These are phyloP conservation scores for Pyrenochaeta sp. DNA, from an alignment of 2,329 filamentous ascomycete genomes.

Conservation along the genomic window DNA sequence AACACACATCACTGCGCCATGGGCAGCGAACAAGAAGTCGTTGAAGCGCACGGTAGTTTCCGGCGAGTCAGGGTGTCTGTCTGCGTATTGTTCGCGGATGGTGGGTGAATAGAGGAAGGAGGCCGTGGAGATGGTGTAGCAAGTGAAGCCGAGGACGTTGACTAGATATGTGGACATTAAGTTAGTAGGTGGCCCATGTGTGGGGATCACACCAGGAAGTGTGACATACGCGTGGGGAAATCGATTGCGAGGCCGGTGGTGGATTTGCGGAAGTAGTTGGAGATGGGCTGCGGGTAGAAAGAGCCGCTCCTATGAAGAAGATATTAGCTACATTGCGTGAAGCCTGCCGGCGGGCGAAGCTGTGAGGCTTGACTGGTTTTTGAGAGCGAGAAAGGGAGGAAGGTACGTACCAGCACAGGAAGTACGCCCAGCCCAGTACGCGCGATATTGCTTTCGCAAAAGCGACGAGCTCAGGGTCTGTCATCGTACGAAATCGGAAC, in stretches of 20 bases:
- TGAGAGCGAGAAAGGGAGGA: background rate
- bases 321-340: constrained; percentile 1
- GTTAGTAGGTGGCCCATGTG: background rate
- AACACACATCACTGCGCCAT: constrained; percentile 76
- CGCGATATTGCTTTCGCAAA: constrained; percentile 46
- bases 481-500: constrained; percentile 4
- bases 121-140: constrained; percentile 78
- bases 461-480: constrained; percentile 26
- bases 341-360: background rate
- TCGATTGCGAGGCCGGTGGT: constrained; percentile 88
- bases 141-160: constrained; percentile 75
- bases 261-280: constrained; percentile 78
- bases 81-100: constrained; percentile 83
- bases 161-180: constrained; percentile 41
- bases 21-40: constrained; percentile 86
- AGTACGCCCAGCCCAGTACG: constrained; percentile 49
- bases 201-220: background rate
- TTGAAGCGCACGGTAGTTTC: constrained; percentile 88
- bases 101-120: constrained; percentile 80
- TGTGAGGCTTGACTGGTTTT: background rate
- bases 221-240: constrained; percentile 68
- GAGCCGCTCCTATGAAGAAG: constrained; percentile 71
- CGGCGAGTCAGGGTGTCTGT: constrained; percentile 74
- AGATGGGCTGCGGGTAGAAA: constrained; percentile 89
- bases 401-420: constrained; percentile 43